phyloP scores from a whole-genome alignment of 192 early-diverging fungal genomes.

The Pilobolus umbonatus region DNA sequence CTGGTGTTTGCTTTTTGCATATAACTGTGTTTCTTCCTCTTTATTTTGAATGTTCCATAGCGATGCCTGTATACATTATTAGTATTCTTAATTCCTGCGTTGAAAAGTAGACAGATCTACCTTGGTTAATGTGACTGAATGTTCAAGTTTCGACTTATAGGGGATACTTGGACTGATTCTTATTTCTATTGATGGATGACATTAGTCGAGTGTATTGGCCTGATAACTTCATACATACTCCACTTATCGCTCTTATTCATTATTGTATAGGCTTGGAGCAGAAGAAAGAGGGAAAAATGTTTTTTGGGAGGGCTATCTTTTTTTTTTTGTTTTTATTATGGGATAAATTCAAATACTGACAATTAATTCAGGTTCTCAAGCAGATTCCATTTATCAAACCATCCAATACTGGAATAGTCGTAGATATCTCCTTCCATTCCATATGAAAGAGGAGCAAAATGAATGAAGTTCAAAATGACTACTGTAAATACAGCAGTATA shows the following conservation, averaged over 20 bases:
- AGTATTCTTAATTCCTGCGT: too few species aligned
- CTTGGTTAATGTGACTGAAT: too few species aligned
- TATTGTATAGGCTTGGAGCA: background rate
- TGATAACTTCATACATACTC: background rate
- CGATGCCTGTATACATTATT: too few species aligned
- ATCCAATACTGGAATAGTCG: slow-evolving; percentile 54
- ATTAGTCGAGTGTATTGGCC: too few species aligned
- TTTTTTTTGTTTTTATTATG: background rate
- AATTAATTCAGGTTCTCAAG: slow-evolving; percentile 42
- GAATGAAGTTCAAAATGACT: slow-evolving; percentile 57
- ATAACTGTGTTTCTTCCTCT: too few species aligned
- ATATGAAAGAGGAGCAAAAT: slow-evolving; percentile 79
- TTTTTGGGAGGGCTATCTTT: background rate
- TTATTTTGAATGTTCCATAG: too few species aligned
- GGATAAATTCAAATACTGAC: background rate
- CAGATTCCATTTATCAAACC: slow-evolving; percentile 81
- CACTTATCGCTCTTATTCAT: background rate
- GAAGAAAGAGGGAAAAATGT: background rate
- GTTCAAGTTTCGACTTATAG: too few species aligned
- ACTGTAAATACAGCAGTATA: slow-evolving; percentile 28
- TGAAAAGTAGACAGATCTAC: too few species aligned
- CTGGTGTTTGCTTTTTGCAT: too few species aligned
- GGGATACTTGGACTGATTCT: too few species aligned
- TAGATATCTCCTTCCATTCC: slow-evolving; percentile 68
- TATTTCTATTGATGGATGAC: too few species aligned